These are phyloP conservation scores for Gamsiella multidivaricata DNA, from an alignment of 192 early-diverging fungal species.

Conservation along the genomic window DNA sequence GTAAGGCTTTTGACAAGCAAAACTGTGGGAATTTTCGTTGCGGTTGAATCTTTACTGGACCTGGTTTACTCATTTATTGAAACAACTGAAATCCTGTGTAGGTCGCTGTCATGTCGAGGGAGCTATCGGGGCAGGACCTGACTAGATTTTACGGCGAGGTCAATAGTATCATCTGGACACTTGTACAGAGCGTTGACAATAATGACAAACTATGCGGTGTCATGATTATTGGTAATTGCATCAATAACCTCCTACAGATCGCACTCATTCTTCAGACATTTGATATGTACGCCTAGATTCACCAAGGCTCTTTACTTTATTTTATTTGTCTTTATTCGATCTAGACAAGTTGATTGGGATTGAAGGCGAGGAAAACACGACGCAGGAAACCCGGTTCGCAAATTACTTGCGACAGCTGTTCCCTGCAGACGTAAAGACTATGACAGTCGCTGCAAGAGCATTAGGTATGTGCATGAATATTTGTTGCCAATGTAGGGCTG, in stretches of 20 bases:
- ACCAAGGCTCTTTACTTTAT: too few species aligned
- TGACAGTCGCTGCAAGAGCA: conserved; percentile 77
- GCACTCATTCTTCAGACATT: neutral
- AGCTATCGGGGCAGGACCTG: conserved; percentile 77
- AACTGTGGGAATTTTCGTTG: neutral
- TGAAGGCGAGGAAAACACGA: conserved; percentile 83
- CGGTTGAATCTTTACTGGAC: neutral
- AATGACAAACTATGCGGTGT: conserved; percentile 86
- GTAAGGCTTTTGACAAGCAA: conserved; percentile 52
- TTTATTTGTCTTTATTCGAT: neutral
- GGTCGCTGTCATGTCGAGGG: conserved; percentile 59
- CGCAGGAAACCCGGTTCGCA: conserved; percentile 79
- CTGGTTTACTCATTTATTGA: conserved; percentile 3
- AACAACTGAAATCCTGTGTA: neutral
- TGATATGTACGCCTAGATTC: too few species aligned
- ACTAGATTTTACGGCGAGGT: conserved; percentile 83
- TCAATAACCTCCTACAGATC: too few species aligned
- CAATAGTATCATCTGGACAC: conserved; percentile 83
- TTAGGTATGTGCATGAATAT: conserved; percentile 61
- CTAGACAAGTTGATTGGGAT: conserved; percentile 86
- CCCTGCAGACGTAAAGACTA: conserved; percentile 75
- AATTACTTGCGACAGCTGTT: conserved; percentile 85
- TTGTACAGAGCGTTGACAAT: conserved; percentile 79
- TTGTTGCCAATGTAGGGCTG: neutral
- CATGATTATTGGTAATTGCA: conserved; percentile 75